Evolutionary conservation across 2,329 filamentous ascomycete genomes (phyloP).

Genomic region (Fusarium nodosum): DNA sequence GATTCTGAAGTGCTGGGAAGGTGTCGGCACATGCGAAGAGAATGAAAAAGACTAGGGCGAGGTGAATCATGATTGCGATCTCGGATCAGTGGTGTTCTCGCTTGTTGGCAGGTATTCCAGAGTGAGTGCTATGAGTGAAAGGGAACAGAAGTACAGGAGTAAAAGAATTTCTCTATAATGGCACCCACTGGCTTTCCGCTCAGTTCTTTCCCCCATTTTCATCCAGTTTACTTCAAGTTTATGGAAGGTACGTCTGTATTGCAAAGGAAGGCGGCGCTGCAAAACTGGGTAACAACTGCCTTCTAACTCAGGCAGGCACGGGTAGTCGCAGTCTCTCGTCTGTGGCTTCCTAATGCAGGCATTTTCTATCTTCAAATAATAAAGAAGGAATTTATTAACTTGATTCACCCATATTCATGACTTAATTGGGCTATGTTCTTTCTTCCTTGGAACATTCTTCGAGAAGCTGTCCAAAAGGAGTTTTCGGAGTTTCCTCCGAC

Average conservation of each 20-base stretch:
- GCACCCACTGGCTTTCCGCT: background rate
- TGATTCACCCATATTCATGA: background rate
- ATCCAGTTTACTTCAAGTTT: too few species aligned
- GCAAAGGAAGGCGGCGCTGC: background rate
- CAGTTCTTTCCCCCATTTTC: background rate
- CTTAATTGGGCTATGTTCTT: background rate
- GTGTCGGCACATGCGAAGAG: background rate
- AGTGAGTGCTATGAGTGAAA: background rate
- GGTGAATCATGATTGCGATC: background rate
- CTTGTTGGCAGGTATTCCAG: background rate
- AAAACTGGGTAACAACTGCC: background rate
- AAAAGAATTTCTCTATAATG: background rate
- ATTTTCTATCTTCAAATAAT: background rate
- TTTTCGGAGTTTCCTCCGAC: constrained; percentile 45
- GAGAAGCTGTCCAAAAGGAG: constrained; percentile 34
- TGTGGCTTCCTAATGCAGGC: background rate
- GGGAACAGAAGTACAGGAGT: background rate
- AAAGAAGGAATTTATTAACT: background rate
- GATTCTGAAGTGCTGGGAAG: background rate
- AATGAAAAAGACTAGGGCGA: background rate
- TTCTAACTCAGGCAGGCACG: background rate
- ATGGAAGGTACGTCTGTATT: background rate
- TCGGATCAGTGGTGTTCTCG: background rate
- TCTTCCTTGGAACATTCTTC: background rate
- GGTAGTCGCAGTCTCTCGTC: constrained; percentile 8